phyloP scores from a whole-genome alignment of 805 yeast genomes.

The Yarrowia porcina region DNA sequence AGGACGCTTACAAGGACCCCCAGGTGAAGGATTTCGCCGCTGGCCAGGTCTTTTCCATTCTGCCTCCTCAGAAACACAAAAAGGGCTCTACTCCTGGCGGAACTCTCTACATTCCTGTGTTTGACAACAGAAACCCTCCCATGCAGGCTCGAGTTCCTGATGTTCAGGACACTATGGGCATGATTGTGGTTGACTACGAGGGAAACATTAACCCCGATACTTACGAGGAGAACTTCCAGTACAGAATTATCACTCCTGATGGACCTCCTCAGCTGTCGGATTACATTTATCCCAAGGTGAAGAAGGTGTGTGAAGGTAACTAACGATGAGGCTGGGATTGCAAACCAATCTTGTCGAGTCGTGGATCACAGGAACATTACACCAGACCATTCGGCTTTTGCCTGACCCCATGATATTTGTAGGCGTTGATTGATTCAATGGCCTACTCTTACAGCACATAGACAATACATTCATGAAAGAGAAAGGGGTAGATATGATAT shows the following conservation, averaged over 20 bases:
- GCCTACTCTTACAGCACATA: no score
- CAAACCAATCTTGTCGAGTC: no score
- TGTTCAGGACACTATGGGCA: conserved; percentile 68
- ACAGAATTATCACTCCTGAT: conserved; percentile 49
- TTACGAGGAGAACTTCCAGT: conserved; percentile 59
- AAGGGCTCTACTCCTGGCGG: conserved; percentile 12
- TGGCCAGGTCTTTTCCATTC: conserved; percentile 25
- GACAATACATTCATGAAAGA: no score
- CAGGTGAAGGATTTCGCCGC: conserved; percentile 35
- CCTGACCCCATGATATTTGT: no score
- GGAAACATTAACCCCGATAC: conserved; percentile 55
- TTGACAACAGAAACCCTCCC: conserved; percentile 65
- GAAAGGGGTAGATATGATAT: no score
- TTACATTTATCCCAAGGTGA: conserved; percentile 44
- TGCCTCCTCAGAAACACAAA: conserved; percentile 35
- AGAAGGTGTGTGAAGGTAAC: conserved; percentile 35
- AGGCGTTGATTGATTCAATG: no score
- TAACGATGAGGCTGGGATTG: no score
- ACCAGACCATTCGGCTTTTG: no score
- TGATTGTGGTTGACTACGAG: conserved; percentile 52
- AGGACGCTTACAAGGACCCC: conserved; percentile 36
- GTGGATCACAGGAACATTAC: no score
- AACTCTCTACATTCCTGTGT: conserved; percentile 60
- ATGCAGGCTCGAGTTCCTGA: conserved; percentile 64
- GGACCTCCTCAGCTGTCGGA: conserved; percentile 57